Percentiles rank a stretch among this genome's conserved stretches.
phyloP scores from a whole-genome alignment of 345 rosid genomes.

The rapeseed (Brassica napus) region DNA sequence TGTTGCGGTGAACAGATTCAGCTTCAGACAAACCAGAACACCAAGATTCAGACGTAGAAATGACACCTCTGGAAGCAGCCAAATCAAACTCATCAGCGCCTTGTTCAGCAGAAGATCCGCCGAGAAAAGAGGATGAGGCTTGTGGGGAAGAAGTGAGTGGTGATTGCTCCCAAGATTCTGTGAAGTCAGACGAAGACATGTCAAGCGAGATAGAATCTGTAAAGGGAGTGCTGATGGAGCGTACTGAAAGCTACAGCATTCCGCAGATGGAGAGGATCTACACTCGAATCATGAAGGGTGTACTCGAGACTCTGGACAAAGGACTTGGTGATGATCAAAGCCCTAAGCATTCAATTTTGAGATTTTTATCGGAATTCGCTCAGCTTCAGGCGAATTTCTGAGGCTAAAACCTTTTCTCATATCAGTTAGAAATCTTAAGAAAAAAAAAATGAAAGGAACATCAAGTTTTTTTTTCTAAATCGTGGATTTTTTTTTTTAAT shows the following conservation, averaged over 20 bases:
- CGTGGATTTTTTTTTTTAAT: not conserved
- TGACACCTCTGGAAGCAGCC: constrained; percentile 40
- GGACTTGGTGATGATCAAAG: constrained; percentile 44
- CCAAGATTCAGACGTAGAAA: constrained; percentile 50
- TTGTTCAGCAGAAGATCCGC: constrained; percentile 36
- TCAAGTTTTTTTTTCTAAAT: not conserved
- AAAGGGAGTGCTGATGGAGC: constrained; percentile 54
- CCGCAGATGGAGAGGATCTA: constrained; percentile 93
- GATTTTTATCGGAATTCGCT: constrained; percentile 69
- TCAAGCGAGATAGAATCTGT: constrained; percentile 45
- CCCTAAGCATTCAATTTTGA: constrained; percentile 77
- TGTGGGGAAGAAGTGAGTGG: constrained; percentile 21
- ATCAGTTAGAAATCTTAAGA: constrained; percentile 24
- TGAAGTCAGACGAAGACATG: constrained; percentile 49
- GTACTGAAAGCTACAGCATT: constrained; percentile 59
- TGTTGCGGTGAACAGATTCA: constrained; percentile 35
- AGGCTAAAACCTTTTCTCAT: constrained; percentile 30
- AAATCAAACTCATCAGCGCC: constrained; percentile 44
- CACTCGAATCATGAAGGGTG: constrained; percentile 69
- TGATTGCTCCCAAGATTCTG: constrained; percentile 31
- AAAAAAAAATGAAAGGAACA: constrained; percentile 26
- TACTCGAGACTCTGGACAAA: constrained; percentile 54
- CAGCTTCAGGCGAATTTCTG: constrained; percentile 74
- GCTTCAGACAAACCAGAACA: constrained; percentile 56
- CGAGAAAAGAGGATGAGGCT: constrained; percentile 14